These are phyloP conservation scores for Calonectria multiphialidica DNA, from an alignment of 2,329 filamentous ascomycete genomes.

Conservation along the genomic window DNA sequence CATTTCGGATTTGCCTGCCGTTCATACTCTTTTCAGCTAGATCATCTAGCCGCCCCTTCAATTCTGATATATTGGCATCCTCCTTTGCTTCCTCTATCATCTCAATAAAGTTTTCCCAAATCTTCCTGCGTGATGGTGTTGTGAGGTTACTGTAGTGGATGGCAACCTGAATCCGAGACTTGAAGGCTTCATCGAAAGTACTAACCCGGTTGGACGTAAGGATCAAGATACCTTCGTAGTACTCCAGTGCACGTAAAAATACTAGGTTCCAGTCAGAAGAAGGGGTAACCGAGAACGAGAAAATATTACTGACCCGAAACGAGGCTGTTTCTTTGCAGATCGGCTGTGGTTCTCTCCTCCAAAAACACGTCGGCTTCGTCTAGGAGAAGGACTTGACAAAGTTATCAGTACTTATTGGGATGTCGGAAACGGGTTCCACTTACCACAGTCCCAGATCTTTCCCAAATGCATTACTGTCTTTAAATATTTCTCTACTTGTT, in stretches of 20 bases:
- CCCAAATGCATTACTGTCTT: not conserved
- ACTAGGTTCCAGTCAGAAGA: constrained; percentile 28
- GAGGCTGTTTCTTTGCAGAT: constrained; percentile 7
- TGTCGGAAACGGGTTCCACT: not conserved
- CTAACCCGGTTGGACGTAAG: constrained; percentile 51
- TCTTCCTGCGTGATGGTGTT: constrained; percentile 34
- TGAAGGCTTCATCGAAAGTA: constrained; percentile 49
- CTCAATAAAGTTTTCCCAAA: constrained; percentile 48
- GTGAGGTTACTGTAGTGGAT: constrained; percentile 47
- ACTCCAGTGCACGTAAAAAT: constrained; percentile 51
- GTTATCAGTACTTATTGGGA: not conserved
- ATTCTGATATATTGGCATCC: constrained; percentile 29
- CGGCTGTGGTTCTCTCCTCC: constrained; percentile 6
- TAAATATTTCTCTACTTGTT: constrained; percentile 37
- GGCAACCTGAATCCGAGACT: constrained; percentile 41
- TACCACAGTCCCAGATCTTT: constrained; percentile 2
- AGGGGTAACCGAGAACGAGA: too few relatives aligned
- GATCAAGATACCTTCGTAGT: constrained; percentile 51
- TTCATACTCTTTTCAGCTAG: constrained; percentile 53
- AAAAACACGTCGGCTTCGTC: constrained; percentile 13
- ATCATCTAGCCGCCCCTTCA: constrained; percentile 34
- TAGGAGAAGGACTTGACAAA: constrained; percentile 37
- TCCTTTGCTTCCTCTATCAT: constrained; percentile 8
- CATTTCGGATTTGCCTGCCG: constrained; percentile 57
- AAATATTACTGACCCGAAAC: not conserved